phyloP scores from a whole-genome alignment of 2,329 filamentous ascomycete species.

The Nemania abortiva region DNA sequence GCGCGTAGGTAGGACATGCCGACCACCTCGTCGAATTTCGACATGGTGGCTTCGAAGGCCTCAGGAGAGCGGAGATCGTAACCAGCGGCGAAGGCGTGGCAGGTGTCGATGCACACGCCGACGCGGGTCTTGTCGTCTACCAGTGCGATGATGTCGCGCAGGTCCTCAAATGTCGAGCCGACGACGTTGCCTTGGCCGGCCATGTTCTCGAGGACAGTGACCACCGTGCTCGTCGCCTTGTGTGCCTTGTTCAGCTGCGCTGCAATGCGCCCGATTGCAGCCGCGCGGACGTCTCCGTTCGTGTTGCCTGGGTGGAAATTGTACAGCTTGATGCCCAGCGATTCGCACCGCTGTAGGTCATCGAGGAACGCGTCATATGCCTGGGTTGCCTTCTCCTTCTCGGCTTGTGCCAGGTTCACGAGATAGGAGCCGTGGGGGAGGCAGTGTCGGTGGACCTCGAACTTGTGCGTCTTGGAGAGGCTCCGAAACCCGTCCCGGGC shows the following conservation, averaged over 20 bases:
- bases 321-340: slow-evolving; percentile 89
- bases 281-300: slow-evolving; percentile 73
- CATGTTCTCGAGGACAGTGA: slow-evolving; percentile 96
- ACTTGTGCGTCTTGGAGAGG: slow-evolving; percentile 75
- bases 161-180: slow-evolving; percentile 85
- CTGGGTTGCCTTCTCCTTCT: slow-evolving; percentile 82
- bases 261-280: slow-evolving; percentile 83
- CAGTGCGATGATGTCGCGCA: slow-evolving; percentile 83
- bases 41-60: slow-evolving; percentile 78
- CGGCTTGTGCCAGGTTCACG: slow-evolving; percentile 91
- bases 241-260: slow-evolving; percentile 85
- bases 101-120: slow-evolving; percentile 96
- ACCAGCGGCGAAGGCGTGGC: slow-evolving; percentile 93
- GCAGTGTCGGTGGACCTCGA: slow-evolving; percentile 77
- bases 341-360: slow-evolving; percentile 86
- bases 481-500: slow-evolving; percentile 76
- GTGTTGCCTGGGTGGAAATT: slow-evolving; percentile 97
- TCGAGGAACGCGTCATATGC: slow-evolving; percentile 89
- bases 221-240: slow-evolving; percentile 77
- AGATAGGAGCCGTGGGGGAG: slow-evolving; percentile 97
- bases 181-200: slow-evolving; percentile 89
- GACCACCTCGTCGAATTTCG: slow-evolving; percentile 80
- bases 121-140: slow-evolving; percentile 86
- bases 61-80: slow-evolving; percentile 86
- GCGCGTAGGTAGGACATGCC: slow-evolving; percentile 85